These are phyloP conservation scores for Claviceps humidiphila DNA, from an alignment of 2,329 filamentous ascomycete genomes.

Conservation along the genomic window DNA sequence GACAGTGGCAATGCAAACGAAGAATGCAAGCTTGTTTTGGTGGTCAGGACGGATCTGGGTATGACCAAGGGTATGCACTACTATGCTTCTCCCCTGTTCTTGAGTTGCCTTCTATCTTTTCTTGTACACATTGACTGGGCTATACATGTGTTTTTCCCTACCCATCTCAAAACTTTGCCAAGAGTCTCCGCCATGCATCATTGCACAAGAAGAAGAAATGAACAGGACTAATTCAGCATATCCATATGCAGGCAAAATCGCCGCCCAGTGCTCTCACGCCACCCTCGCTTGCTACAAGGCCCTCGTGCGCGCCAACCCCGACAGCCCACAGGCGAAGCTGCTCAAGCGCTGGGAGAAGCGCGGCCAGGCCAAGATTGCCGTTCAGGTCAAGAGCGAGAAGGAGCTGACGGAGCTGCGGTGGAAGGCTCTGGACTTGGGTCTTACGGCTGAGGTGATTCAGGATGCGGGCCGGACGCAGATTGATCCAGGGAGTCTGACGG, in stretches of 20 bases:
- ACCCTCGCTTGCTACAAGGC: conserved; percentile 94
- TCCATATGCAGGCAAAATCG: conserved; percentile 67
- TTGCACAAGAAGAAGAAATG: too few relatives aligned
- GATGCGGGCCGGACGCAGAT: conserved; percentile 98
- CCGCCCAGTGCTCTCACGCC: conserved; percentile 89
- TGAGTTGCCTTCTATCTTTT: neutral
- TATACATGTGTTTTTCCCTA: neutral
- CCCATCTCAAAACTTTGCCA: neutral
- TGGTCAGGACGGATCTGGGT: conserved; percentile 84
- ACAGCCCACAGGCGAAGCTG: conserved; percentile 44
- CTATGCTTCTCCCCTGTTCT: conserved; percentile 1
- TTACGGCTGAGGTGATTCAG: conserved; percentile 81
- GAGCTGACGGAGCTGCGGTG: conserved; percentile 63
- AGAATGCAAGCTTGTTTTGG: conserved; percentile 88
- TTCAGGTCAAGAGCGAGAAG: conserved; percentile 79
- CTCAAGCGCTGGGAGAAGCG: conserved; percentile 73
- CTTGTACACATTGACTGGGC: too few relatives aligned
- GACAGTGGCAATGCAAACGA: conserved; percentile 34
- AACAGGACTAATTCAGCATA: too few relatives aligned
- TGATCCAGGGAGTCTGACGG: conserved; percentile 80
- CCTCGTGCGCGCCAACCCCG: conserved; percentile 44
- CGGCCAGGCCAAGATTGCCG: conserved; percentile 86
- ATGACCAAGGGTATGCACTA: conserved; percentile 77
- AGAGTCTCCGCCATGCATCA: neutral
- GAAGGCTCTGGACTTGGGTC: conserved; percentile 66